These are phyloP conservation scores for Yarrowia sp. DNA, from an alignment of 805 yeast species.

Conservation along the genomic window DNA sequence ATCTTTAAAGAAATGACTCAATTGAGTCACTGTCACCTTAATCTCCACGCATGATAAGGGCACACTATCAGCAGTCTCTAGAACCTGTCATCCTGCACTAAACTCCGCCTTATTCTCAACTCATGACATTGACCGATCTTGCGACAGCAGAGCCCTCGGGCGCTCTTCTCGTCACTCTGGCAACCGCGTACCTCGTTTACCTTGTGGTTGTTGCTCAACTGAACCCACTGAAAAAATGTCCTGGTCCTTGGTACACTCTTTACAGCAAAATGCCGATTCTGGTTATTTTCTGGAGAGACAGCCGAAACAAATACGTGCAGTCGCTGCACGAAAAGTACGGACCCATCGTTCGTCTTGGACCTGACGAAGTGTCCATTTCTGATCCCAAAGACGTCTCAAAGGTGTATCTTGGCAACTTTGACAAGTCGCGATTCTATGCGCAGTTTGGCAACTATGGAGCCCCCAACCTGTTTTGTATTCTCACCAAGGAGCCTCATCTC, in stretches of 20 bases:
- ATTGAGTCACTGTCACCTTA: constrained; percentile 9
- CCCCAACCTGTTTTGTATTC: constrained; percentile 64
- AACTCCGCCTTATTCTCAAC: neutral
- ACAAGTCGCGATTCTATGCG: constrained; percentile 62
- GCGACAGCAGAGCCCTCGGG: neutral
- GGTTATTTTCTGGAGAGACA: constrained; percentile 56
- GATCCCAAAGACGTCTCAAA: constrained; percentile 60
- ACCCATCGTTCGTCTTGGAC: constrained; percentile 66
- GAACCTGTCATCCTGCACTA: neutral
- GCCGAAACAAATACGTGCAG: constrained; percentile 59
- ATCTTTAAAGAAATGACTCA: constrained; percentile 12
- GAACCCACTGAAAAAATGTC: constrained; percentile 28
- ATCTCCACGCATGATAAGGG: constrained; percentile 9
- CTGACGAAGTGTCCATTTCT: constrained; percentile 65
- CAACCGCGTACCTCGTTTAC: constrained; percentile 2
- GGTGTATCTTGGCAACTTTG: constrained; percentile 64
- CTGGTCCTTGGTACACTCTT: constrained; percentile 31
- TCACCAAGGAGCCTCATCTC: constrained; percentile 59
- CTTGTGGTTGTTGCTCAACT: neutral
- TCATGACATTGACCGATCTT: neutral
- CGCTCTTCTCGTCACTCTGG: constrained; percentile 8
- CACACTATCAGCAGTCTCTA: neutral
- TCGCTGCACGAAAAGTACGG: constrained; percentile 64
- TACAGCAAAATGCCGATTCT: constrained; percentile 48
- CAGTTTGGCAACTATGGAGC: constrained; percentile 66